These are phyloP conservation scores for Taxawa tesnikishii DNA, from an alignment of 2,329 filamentous ascomycete genomes.

Conservation along the genomic window DNA sequence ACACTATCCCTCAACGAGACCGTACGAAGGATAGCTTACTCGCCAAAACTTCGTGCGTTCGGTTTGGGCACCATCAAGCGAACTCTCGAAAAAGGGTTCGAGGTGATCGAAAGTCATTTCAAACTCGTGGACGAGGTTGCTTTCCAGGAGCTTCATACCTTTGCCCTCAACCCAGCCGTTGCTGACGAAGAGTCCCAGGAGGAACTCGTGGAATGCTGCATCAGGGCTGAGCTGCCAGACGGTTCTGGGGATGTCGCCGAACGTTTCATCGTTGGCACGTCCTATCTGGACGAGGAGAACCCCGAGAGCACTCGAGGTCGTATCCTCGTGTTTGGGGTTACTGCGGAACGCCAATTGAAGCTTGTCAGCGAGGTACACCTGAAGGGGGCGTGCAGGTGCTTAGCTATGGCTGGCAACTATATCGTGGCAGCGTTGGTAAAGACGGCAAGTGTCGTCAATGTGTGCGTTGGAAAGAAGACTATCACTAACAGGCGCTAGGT, in stretches of 20 bases:
- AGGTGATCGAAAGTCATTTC: slow-evolving; percentile 69
- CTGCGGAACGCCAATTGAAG: slow-evolving; percentile 60
- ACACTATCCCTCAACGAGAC: slow-evolving; percentile 69
- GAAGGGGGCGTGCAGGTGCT: slow-evolving; percentile 67
- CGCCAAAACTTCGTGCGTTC: slow-evolving; percentile 64
- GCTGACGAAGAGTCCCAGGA: too few species aligned
- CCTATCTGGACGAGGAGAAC: slow-evolving; percentile 54
- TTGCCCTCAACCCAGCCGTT: slow-evolving; percentile 51
- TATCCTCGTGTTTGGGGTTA: slow-evolving; percentile 75
- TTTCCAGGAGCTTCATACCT: slow-evolving; percentile 66
- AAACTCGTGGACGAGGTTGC: slow-evolving; percentile 82
- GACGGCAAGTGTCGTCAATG: slow-evolving; percentile 47
- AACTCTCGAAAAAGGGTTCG: slow-evolving; percentile 56
- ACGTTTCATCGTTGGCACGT: slow-evolving; percentile 84
- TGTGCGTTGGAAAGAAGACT: not conserved
- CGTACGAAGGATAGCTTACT: slow-evolving; percentile 78
- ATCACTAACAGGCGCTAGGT: slow-evolving; percentile 28
- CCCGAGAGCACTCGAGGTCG: slow-evolving; percentile 53
- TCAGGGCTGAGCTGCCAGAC: slow-evolving; percentile 60
- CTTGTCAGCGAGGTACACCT: slow-evolving; percentile 56
- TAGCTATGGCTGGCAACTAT: slow-evolving; percentile 61
- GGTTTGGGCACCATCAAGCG: slow-evolving; percentile 77
- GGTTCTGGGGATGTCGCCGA: slow-evolving; percentile 46
- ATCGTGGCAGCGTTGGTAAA: slow-evolving; percentile 85
- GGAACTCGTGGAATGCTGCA: slow-evolving; percentile 77